Evolutionary conservation across 129 eudicot species (phyloP).

Genomic region (Lactuca sativa): DNA sequence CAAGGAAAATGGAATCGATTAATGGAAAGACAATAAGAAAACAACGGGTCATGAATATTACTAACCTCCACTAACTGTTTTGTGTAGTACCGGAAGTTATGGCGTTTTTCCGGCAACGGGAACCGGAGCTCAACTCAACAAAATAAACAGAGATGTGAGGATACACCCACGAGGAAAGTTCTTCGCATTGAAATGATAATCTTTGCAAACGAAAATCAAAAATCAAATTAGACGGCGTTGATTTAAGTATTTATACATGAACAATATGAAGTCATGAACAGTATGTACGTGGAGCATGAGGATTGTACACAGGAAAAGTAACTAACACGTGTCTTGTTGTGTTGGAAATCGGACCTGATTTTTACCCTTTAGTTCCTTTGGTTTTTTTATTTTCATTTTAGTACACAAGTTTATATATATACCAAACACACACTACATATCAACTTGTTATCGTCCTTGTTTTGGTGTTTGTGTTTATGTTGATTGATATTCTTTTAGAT

Average conservation of each 20-base stretch:
- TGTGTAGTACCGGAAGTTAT: conserved; percentile 24
- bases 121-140: conserved; percentile 1
- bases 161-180: not conserved
- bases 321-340: conserved; percentile 1
- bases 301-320: conserved; percentile 1
- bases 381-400: not conserved
- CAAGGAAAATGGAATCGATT: conserved; percentile 18
- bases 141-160: conserved; percentile 1
- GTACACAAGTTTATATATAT: not conserved
- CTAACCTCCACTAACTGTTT: conserved; percentile 8
- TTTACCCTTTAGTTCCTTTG: not conserved
- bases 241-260: not conserved
- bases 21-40: not conserved
- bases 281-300: conserved; percentile 13
- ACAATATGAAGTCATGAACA: conserved; percentile 7
- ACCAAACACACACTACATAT: no score
- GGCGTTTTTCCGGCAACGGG: conserved; percentile 16
- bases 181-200: not conserved
- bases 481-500: no score
- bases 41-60: conserved; percentile 1
- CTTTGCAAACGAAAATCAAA: not conserved
- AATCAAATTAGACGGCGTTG: not conserved
- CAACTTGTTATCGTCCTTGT: no score
- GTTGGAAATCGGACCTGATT: conserved; percentile 7
- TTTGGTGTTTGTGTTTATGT: no score